Base-by-base conservation (phyloP, 176 grass and related monocot genomes). In the Musa itinerans region DNA sequence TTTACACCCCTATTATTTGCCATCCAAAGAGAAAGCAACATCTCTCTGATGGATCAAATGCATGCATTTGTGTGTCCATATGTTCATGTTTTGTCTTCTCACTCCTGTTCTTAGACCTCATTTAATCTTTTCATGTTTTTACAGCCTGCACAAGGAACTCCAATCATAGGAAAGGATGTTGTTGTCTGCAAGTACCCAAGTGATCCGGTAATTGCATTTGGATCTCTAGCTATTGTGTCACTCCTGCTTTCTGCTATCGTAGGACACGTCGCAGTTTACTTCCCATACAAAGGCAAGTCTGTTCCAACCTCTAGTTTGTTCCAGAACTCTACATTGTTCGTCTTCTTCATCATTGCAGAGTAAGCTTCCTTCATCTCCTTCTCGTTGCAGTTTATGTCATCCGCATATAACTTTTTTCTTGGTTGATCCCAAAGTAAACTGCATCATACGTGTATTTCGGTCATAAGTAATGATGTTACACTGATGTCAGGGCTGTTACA, bases 171-270 rank as follows among this genome's bases (percentile, higher is more conserved):
- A 70, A 85, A 85, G 59, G 87, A 76, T 77, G 81, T 84, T 51
- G 79, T 92, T 48, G 81, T 90, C 63, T 96, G 93, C 83, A 88
- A 85, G 71, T 96, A 81, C 74, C 89, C 87, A 12, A 86, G 69
- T 77, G 93, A 96, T 69, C 87, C 83, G 74, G 88, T 85, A 61
- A 26, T 96, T 74, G 73, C 80, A 8, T 53, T 86, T 64, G 93
- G 93, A 67, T 75, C 55, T 72, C 20, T 96, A 49, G 90, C 89
- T 16, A 8, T 88, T 7, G 81, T 76, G 58, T 55, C 87, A 3
- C 87, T 96, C 17, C 25, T 90, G 16, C 4, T 83, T 54, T 64
- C 83, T 63, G 79, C 74, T 52, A 29, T 83, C 13, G 6, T 76
- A 1, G 86, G 93, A 11, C 93, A 90, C 56, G 7, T 80, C 14